Evolutionary conservation across 306 rosid genomes (phyloP).

Genomic region (Prunus persica): DNA sequence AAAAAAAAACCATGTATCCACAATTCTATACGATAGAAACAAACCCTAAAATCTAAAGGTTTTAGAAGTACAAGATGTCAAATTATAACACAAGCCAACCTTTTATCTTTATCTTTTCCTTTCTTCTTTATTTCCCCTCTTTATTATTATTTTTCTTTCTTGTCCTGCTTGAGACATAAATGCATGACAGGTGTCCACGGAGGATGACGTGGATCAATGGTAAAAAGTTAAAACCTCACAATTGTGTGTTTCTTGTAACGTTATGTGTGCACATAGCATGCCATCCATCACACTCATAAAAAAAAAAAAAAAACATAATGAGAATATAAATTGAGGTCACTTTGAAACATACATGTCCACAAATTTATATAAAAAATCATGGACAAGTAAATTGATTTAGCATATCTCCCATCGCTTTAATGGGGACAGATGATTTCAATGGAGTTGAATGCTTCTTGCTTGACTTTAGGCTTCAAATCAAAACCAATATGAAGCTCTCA

Average conservation of each 20-base stretch:
- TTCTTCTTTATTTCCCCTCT: not conserved
- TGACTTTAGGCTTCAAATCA: slow-evolving; percentile 15
- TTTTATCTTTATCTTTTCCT: not conserved
- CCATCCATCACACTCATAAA: not conserved
- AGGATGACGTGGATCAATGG: not conserved
- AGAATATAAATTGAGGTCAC: not conserved
- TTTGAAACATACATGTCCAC: not conserved
- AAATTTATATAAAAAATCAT: not conserved
- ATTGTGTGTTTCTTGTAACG: not conserved
- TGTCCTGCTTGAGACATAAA: not conserved
- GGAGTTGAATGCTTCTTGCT: not conserved
- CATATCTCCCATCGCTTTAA: slow-evolving; percentile 7
- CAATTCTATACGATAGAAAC: no score
- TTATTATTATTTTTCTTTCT: not conserved
- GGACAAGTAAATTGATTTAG: not conserved
- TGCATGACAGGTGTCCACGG: not conserved
- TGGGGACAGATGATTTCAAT: not conserved
- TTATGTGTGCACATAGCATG: not conserved
- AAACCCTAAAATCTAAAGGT: no score
- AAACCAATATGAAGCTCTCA: not conserved
- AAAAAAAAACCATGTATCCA: no score
- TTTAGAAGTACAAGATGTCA: no score
- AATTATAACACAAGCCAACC: no score
- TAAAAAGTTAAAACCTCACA: not conserved
- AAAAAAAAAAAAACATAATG: not conserved